A percentile compares a stretch with the other conserved stretches of the same genome.
Evolutionary conservation across 805 yeast species (phyloP).

Genomic region (Saccharomycodes ludwigii): DNA sequence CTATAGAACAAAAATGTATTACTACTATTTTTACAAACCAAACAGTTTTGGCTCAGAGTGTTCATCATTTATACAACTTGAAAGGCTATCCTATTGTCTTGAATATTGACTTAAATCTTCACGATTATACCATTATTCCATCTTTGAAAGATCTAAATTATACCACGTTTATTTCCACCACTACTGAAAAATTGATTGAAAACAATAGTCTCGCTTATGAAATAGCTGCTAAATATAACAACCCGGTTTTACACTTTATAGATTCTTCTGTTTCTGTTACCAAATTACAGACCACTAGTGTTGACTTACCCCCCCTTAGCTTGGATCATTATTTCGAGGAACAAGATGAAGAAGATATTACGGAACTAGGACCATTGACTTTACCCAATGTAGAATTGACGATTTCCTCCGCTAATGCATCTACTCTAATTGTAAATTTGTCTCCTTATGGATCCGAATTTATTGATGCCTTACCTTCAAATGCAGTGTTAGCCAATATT

Average conservation of each 20-base stretch:
- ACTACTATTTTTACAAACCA: conserved; percentile 44
- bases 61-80: conserved; percentile 44
- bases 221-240: conserved; percentile 33
- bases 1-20: too few relatives aligned
- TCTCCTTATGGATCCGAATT: conserved; percentile 44
- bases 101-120: conserved; percentile 43
- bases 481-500: conserved; percentile 34
- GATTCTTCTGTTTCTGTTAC: conserved; percentile 10
- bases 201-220: conserved; percentile 48
- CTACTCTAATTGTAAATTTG: conserved; percentile 46
- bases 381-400: conserved; percentile 16
- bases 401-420: conserved; percentile 21
- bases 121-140: conserved; percentile 61
- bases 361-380: conserved; percentile 23
- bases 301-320: conserved; percentile 3
- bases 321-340: conserved; percentile 7
- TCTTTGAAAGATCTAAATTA: conserved; percentile 59
- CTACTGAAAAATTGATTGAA: conserved; percentile 37
- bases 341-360: conserved; percentile 13
- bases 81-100: conserved; percentile 36
- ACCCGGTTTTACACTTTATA: conserved; percentile 66
- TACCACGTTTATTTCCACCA: conserved; percentile 56
- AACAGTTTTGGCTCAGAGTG: conserved; percentile 37
- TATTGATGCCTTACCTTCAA: conserved; percentile 24
- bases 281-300: conserved; percentile 6